Percentiles rank a stretch among this genome's conserved stretches.
These are phyloP conservation scores for Rubia tinctorum DNA, from an alignment of 305 asterid species.

Conservation along the genomic window DNA sequence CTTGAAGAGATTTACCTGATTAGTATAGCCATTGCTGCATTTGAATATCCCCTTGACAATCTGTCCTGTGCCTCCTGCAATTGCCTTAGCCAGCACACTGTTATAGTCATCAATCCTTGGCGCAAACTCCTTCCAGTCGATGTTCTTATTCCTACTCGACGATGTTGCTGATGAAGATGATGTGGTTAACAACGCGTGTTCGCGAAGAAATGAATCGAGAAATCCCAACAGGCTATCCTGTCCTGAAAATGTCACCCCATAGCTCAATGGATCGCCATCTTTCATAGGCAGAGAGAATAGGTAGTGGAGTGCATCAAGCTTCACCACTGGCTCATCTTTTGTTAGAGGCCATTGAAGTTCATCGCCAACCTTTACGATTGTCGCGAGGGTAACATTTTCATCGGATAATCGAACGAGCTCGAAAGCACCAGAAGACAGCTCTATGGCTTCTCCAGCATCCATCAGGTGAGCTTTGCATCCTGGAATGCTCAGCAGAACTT, in stretches of 20 bases:
- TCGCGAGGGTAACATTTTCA: constrained; percentile 48
- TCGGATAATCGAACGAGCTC: constrained; percentile 45
- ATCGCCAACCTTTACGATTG: constrained; percentile 53
- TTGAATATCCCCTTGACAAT: constrained; percentile 71
- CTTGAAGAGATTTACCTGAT: constrained; percentile 39
- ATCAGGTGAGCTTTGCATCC: constrained; percentile 65
- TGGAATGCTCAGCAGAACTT: constrained; percentile 43
- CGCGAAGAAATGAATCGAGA: constrained; percentile 57
- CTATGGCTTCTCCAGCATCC: constrained; percentile 63
- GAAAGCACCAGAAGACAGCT: constrained; percentile 55
- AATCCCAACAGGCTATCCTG: constrained; percentile 26
- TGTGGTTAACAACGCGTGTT: constrained; percentile 45
- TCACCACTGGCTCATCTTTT: constrained; percentile 79
- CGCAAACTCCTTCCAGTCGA: constrained; percentile 80
- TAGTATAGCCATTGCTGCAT: constrained; percentile 68
- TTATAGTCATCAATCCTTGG: constrained; percentile 72
- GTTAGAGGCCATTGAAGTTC: constrained; percentile 86
- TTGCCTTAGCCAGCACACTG: constrained; percentile 65
- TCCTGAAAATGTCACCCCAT: constrained; percentile 60
- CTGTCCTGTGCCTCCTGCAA: constrained; percentile 80
- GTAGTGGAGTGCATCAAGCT: constrained; percentile 54
- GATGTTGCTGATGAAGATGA: constrained; percentile 22
- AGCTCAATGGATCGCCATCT: constrained; percentile 60
- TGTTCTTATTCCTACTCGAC: constrained; percentile 22
- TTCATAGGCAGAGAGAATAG: constrained; percentile 69